A percentile compares a stretch with the other conserved stretches of the same genome.
Evolutionary conservation across 192 early-diverging fungal genomes (phyloP).

Genomic region (Piromyces sp.): DNA sequence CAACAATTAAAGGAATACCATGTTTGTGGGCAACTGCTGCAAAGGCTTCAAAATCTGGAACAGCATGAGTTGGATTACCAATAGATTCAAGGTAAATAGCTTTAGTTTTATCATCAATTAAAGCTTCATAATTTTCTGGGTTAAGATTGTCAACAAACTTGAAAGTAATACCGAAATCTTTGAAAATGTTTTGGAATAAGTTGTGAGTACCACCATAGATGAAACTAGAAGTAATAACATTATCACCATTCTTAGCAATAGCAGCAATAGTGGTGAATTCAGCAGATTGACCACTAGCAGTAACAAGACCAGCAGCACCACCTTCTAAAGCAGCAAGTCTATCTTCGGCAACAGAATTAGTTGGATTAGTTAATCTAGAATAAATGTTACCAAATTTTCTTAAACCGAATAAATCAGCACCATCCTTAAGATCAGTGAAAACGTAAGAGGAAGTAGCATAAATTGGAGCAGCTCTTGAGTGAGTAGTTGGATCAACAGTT

Average conservation of each 20-base stretch:
- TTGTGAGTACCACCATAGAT: slow-evolving; percentile 14
- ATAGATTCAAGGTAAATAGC: slow-evolving; percentile 81
- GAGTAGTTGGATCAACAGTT: slow-evolving; percentile 38
- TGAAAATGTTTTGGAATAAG: slow-evolving; percentile 4
- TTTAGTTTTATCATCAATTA: slow-evolving; percentile 82
- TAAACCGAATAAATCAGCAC: slow-evolving; percentile 62
- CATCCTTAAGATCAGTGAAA: slow-evolving; percentile 67
- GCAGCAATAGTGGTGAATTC: slow-evolving; percentile 69
- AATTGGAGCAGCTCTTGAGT: slow-evolving; percentile 77
- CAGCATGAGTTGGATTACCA: slow-evolving; percentile 77
- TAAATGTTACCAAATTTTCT: slow-evolving; percentile 69
- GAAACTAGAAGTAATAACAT: slow-evolving; percentile 64
- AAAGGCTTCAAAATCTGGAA: slow-evolving; percentile 71
- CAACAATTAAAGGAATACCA: slow-evolving; percentile 79
- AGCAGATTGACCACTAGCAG: slow-evolving; percentile 62
- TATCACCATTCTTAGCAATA: slow-evolving; percentile 63
- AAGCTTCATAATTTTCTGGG: slow-evolving; percentile 46
- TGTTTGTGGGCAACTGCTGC: slow-evolving; percentile 61
- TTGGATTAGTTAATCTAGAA: slow-evolving; percentile 68
- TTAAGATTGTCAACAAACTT: slow-evolving; percentile 58
- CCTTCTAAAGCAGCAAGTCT: slow-evolving; percentile 81
- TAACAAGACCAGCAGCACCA: slow-evolving; percentile 51
- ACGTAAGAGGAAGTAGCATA: slow-evolving; percentile 75
- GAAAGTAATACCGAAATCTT: slow-evolving; percentile 59
- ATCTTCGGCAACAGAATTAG: slow-evolving; percentile 77